Evolutionary conservation across 306 rosid genomes (phyloP), one percentile per base, ranked within the genome.

Genomic region (Cercis canadensis): DNA sequence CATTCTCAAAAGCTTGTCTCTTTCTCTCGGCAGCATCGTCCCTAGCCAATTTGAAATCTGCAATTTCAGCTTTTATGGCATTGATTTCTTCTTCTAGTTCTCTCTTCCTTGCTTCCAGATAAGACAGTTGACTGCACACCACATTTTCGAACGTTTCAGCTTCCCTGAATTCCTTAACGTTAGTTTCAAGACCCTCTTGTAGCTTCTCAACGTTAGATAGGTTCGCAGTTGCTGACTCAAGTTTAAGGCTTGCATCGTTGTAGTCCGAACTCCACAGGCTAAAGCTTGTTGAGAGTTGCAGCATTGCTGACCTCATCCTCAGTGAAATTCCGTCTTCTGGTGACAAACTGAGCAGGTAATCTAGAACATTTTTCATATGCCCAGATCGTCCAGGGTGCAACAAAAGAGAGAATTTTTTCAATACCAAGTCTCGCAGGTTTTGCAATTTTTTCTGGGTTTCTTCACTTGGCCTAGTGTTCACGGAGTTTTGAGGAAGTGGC

Each of bases 71-170:
- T 52, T 61, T 73, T 8, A 73, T 46, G 41, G 71, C 75, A 52
- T 53, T 66, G 15, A 78, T 59, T 72, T 66, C 21, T 61, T 52
- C 70, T 67, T 78, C 79, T 9, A 78, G 78, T 12, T 51, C 47
- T 57, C 67, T 78, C 67, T 78, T 78, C 45, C 51, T 41, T 58
- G 65, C 71, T 3, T 50, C 40, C 39, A 72, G 53, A 37, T 7
- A 3, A 0, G 16, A 70, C 70, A 78, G 53, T 62, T 44, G 14
- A 44, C 29, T 39, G 18, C 50, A 32, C 45, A 72, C 39, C 29
- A 11, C 41, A 8, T 57, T 65, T 44, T 66, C 82, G 0, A 43
- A 11, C 50, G 21, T 61, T 37, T 50, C 65, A 49, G 17, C 21
- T 19, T 66, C 75, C 62, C 50, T 12, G 21, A 66, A 78, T 2